Conservation (phyloP, 495 filamentous ascomycete genomes). For the Chlorociboria aeruginascens region DNA sequence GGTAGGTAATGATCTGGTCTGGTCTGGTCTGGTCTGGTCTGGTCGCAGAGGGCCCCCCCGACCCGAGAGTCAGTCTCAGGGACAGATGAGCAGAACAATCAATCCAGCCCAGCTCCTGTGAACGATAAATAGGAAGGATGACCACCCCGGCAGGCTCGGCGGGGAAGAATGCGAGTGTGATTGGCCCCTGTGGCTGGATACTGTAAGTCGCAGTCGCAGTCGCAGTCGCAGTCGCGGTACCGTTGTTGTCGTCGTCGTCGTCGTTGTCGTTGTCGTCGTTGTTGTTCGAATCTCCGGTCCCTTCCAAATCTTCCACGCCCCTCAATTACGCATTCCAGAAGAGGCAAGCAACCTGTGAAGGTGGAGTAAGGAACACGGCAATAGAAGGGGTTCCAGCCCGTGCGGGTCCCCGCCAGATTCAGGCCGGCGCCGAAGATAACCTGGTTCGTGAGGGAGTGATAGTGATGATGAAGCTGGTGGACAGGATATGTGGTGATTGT, state of each 20-base stretch:
- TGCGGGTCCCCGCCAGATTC: conserved; percentile 6
- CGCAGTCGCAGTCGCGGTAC: no score
- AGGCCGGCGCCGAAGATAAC: conserved; percentile 3
- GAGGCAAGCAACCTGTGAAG: neutral
- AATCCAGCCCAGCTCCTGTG: no score
- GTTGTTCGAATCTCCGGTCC: neutral
- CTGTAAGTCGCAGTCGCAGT: no score
- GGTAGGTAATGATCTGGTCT: neutral
- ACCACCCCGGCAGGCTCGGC: neutral
- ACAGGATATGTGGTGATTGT: neutral
- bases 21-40: no score
- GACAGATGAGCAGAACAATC: neutral
- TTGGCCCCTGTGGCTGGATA: neutral
- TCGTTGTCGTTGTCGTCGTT: no score
- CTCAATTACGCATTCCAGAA: neutral
- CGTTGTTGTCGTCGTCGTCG: no score
- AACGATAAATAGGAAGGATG: neutral
- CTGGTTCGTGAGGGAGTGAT: neutral
- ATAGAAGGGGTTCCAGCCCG: conserved; percentile 4
- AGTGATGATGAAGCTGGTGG: neutral
- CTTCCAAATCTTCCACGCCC: neutral
- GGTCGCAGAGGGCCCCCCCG: no score
- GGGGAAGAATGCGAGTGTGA: neutral
- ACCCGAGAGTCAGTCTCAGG: no score
- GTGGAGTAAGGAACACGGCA: neutral